A percentile compares a stretch with the other conserved stretches of the same genome.
Conservation (phyloP, 495 filamentous ascomycete species). For the Hypoxylon trugodes region DNA sequence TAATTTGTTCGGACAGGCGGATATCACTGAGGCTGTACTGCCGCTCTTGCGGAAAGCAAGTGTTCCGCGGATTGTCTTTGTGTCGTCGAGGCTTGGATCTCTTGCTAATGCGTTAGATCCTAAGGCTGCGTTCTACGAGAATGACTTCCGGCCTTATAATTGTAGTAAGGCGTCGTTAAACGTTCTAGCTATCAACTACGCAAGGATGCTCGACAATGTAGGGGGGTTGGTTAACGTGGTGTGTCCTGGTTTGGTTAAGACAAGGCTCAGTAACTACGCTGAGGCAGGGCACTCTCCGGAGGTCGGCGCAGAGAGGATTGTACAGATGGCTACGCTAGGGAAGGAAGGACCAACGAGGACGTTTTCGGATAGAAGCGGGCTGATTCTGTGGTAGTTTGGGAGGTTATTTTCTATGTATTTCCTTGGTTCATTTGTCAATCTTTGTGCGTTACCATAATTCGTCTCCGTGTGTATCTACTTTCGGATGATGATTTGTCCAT, state of each 20-base stretch:
- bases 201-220: neutral
- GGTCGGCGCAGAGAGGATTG: neutral
- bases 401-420: neutral
- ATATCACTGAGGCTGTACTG: too few species aligned
- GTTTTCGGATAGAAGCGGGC: neutral
- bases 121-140: neutral
- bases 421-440: too few species aligned
- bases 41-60: neutral
- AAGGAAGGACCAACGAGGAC: neutral
- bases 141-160: neutral
- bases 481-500: too few species aligned
- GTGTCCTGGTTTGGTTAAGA: neutral
- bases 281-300: neutral
- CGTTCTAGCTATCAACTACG: neutral
- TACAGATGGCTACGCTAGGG: neutral
- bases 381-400: neutral
- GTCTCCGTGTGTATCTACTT: too few species aligned
- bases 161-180: neutral
- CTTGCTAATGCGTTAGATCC: neutral
- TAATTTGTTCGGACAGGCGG: too few species aligned
- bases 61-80: neutral
- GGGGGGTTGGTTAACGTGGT: neutral
- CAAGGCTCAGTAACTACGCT: neutral
- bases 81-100: neutral
- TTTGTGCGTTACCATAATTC: too few species aligned